Evolutionary conservation across 768 basidiomycete genomes (phyloP).

Genomic region (Lentinula detonsa): DNA sequence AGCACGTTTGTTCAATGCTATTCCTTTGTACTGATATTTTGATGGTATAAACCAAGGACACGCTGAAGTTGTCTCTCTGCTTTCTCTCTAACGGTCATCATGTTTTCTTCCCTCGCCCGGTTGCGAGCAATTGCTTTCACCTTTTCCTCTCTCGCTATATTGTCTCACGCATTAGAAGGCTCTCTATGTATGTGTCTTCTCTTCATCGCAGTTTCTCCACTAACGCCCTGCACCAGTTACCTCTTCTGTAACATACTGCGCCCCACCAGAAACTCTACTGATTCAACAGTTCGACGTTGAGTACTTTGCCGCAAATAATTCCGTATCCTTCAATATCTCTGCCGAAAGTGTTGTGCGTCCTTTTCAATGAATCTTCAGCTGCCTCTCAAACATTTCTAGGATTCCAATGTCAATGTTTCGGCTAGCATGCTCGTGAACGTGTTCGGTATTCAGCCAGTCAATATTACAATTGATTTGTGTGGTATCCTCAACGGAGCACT

Average conservation of each 20-base stretch:
- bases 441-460: constrained; percentile 82
- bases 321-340: constrained; percentile 78
- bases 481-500: constrained; percentile 68
- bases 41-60: neutral
- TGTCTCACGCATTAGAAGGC: constrained; percentile 44
- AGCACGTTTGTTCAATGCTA: constrained; percentile 1
- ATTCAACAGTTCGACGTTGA: constrained; percentile 72
- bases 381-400: constrained; percentile 30
- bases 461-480: constrained; percentile 86
- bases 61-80: neutral
- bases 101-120: constrained; percentile 71
- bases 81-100: constrained; percentile 29
- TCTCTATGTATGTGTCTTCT: constrained; percentile 48
- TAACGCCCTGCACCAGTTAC: constrained; percentile 46
- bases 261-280: constrained; percentile 73
- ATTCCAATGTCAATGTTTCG: constrained; percentile 71
- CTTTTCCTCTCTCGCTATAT: constrained; percentile 21
- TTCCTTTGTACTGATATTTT: neutral
- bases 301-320: constrained; percentile 65
- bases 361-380: constrained; percentile 6
- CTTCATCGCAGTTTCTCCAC: constrained; percentile 8
- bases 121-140: constrained; percentile 52
- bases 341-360: constrained; percentile 78
- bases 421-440: constrained; percentile 80
- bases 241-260: constrained; percentile 84